These are phyloP conservation scores for Boletellus ananas DNA, from an alignment of 768 basidiomycete species.

Conservation along the genomic window DNA sequence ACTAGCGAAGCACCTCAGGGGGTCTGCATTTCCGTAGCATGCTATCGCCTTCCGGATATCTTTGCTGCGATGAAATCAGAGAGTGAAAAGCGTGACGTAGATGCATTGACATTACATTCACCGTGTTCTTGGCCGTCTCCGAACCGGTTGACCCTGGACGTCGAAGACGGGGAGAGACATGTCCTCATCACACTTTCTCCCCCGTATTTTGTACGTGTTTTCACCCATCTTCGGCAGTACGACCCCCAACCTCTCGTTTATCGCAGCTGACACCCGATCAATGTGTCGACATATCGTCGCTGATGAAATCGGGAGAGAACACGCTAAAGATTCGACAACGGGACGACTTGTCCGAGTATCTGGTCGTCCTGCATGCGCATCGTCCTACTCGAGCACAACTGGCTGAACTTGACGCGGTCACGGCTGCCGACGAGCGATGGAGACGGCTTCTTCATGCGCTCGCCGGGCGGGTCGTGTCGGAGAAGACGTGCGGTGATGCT, in stretches of 20 bases:
- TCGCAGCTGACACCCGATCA: slow-evolving; percentile 44
- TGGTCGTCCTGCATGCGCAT: slow-evolving; percentile 47
- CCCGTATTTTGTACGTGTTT: slow-evolving; percentile 36
- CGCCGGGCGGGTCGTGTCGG: slow-evolving; percentile 6
- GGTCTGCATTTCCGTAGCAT: slow-evolving; percentile 45
- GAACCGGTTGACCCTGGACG: slow-evolving; percentile 18
- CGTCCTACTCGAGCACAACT: slow-evolving; percentile 47
- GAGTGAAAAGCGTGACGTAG: slow-evolving; percentile 12
- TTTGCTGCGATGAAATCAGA: slow-evolving; percentile 13
- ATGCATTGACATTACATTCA: slow-evolving; percentile 22
- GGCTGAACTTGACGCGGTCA: slow-evolving; percentile 17
- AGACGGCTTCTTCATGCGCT: slow-evolving; percentile 12
- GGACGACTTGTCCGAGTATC: slow-evolving; percentile 42
- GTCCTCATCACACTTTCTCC: slow-evolving; percentile 23
- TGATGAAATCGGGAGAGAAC: slow-evolving; percentile 41
- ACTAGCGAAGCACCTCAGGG: slow-evolving; percentile 33
- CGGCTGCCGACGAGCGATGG: slow-evolving; percentile 19
- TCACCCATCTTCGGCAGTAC: not conserved
- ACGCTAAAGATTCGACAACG: slow-evolving; percentile 41
- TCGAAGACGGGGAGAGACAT: slow-evolving; percentile 5
- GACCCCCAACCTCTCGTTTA: not conserved
- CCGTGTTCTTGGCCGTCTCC: slow-evolving; percentile 43
- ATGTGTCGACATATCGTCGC: slow-evolving; percentile 49
- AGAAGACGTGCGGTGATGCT: not conserved
- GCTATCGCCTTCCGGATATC: slow-evolving; percentile 36